Evolutionary conservation across 495 filamentous ascomycete genomes (phyloP).

Genomic region (Trichoderma gamsii): DNA sequence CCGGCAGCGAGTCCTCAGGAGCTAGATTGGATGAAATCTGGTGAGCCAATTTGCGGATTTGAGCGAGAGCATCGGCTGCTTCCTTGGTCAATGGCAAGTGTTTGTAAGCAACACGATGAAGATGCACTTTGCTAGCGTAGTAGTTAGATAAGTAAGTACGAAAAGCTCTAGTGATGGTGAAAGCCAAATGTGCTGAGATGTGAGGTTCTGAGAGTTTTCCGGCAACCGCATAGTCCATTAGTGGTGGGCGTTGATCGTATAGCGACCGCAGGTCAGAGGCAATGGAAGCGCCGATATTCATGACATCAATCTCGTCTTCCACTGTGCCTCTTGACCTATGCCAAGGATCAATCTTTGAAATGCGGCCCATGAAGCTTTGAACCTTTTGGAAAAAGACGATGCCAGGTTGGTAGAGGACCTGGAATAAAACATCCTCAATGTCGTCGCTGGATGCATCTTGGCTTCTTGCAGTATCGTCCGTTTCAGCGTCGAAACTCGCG

Average conservation of each 20-base stretch:
- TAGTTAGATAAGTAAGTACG: slow-evolving; percentile 38
- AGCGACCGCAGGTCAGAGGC: slow-evolving; percentile 33
- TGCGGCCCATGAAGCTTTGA: slow-evolving; percentile 31
- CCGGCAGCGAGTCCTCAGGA: slow-evolving; percentile 30
- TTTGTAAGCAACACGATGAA: slow-evolving; percentile 41
- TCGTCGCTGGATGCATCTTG: slow-evolving; percentile 19
- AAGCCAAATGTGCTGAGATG: slow-evolving; percentile 32
- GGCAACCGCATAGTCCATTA: slow-evolving; percentile 38
- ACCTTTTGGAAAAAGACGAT: slow-evolving; percentile 35
- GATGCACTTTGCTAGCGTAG: slow-evolving; percentile 36
- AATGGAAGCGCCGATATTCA: slow-evolving; percentile 32
- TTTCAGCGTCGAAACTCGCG: slow-evolving; percentile 19
- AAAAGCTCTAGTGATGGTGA: slow-evolving; percentile 34
- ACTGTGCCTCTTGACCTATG: slow-evolving; percentile 34
- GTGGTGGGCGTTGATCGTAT: slow-evolving; percentile 32
- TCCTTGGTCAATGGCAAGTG: slow-evolving; percentile 33
- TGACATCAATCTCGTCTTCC: slow-evolving; percentile 35
- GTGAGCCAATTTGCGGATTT: slow-evolving; percentile 31
- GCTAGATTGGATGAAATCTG: slow-evolving; percentile 25
- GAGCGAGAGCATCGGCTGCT: slow-evolving; percentile 28
- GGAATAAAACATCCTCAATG: slow-evolving; percentile 31
- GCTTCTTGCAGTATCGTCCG: slow-evolving; percentile 16
- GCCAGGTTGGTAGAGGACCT: slow-evolving; percentile 28
- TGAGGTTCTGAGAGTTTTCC: slow-evolving; percentile 34
- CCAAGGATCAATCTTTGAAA: slow-evolving; percentile 32